These are phyloP conservation scores for Ascochyta lentis DNA, from an alignment of 2,329 filamentous ascomycete genomes.

Conservation along the genomic window DNA sequence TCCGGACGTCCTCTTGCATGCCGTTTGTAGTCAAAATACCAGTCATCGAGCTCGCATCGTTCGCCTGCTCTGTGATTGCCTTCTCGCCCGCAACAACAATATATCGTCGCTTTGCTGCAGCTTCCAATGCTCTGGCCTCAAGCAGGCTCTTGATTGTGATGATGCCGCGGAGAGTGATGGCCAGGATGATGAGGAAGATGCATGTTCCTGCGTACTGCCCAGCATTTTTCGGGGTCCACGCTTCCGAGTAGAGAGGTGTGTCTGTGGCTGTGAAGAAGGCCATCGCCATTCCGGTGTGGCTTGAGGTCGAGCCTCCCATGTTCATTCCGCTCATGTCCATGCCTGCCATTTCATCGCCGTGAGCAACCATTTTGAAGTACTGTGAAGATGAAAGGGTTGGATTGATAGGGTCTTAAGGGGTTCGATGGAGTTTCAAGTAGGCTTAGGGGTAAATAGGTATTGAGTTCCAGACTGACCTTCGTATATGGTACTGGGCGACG, in stretches of 20 bases:
- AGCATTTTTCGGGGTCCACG: conserved; percentile 74
- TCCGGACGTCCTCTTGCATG: conserved; percentile 78
- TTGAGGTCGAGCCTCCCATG: conserved; percentile 24
- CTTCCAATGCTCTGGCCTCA: conserved; percentile 73
- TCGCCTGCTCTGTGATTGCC: conserved; percentile 64
- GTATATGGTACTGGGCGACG: conserved; percentile 16
- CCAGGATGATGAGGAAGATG: conserved; percentile 85
- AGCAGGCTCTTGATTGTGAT: conserved; percentile 70
- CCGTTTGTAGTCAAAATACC: conserved; percentile 76
- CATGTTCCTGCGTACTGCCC: conserved; percentile 87
- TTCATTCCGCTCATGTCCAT: conserved; percentile 30
- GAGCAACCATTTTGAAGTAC: conserved; percentile 38
- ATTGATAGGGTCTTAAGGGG: background rate
- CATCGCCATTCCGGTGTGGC: conserved; percentile 58
- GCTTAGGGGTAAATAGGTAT: conserved; percentile 13
- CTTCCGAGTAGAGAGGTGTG: conserved; percentile 69
- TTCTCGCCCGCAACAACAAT: conserved; percentile 72
- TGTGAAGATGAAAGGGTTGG: background rate
- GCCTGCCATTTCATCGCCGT: conserved; percentile 30
- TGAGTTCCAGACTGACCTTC: conserved; percentile 43
- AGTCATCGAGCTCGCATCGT: conserved; percentile 64
- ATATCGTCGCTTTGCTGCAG: conserved; percentile 77
- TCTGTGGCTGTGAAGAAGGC: conserved; percentile 69
- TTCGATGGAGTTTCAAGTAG: background rate
- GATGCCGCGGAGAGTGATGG: conserved; percentile 71